Evolutionary conservation across 352 stramenopile species (phyloP), one percentile per base, ranked within the genome.

Genomic region (Pythium inflatum): DNA sequence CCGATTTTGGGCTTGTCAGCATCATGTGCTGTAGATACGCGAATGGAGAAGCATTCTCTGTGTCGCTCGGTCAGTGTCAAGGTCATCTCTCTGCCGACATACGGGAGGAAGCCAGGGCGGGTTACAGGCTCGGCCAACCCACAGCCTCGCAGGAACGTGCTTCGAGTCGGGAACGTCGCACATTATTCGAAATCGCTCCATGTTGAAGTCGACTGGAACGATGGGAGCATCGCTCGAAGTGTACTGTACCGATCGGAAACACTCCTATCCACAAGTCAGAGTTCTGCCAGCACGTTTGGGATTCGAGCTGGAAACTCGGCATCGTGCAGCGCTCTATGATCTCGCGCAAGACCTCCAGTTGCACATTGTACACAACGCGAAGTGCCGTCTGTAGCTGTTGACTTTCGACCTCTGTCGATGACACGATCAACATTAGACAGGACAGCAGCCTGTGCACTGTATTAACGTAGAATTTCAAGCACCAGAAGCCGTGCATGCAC

Each of bases 91-190:
- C 51, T 25, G 27, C 56, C 40, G 34, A 54, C 25, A 28, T 50
- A 14, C 18, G 3, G 12, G 12, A 27, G 22, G 54, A 38, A 62
- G n/a, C 24, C 34, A 62, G 22, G 14, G 20, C 9, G n/a, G 9
- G 22, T 25, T 53, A 24, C 34, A 5, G 25, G 30, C 24, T 51
- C 58, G 22, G 50, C 66, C 61, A 70, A 74, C 60, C 56, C 12
- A 18, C 8, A 40, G 13, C 5, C 49, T 9, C 13, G 9, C 12
- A 73, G 66, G 66, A 73, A 68, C 68, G 68, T 74, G 60, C 60
- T 34, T 65, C 30, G 16, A 34, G 22, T 43, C 66, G 68, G 53
- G 68, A 65, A 73, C 59, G 48, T 68, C 68, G 56, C 66, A 68
- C 27, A 18, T 11, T 22, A n/a, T 49, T 34, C 25, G 22, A 54